These are phyloP conservation scores for Aethionema arabicum DNA, from an alignment of 345 rosid species.

Conservation along the genomic window DNA sequence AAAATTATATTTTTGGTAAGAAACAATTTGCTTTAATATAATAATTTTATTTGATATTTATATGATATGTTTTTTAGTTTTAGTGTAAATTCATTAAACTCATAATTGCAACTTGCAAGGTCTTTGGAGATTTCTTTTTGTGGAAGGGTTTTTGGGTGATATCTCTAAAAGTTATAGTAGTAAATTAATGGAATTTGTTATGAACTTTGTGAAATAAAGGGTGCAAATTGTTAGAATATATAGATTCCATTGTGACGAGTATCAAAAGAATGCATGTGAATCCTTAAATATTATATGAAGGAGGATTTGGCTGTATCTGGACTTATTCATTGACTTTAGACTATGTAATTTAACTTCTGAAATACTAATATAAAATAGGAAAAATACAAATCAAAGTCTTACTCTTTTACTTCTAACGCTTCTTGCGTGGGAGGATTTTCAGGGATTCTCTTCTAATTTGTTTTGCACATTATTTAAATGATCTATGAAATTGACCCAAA, in stretches of 20 bases:
- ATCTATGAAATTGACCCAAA: too few relatives aligned
- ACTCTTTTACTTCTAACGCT: too few relatives aligned
- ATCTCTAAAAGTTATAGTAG: too few relatives aligned
- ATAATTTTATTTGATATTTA: too few relatives aligned
- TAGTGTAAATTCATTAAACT: too few relatives aligned
- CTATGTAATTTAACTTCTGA: not conserved
- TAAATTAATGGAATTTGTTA: conserved; percentile 10
- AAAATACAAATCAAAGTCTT: not conserved
- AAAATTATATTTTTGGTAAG: not conserved
- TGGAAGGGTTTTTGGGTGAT: too few relatives aligned
- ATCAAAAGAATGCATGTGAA: conserved; percentile 18
- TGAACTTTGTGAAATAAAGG: conserved; percentile 9
- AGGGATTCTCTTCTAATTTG: too few relatives aligned
- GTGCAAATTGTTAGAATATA: not conserved
- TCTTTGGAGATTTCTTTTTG: too few relatives aligned
- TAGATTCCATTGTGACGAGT: not conserved
- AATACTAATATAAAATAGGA: not conserved
- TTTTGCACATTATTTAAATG: too few relatives aligned
- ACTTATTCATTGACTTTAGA: conserved; percentile 18
- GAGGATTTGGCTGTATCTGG: conserved; percentile 21
- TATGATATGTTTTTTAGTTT: too few relatives aligned
- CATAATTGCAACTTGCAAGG: too few relatives aligned
- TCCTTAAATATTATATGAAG: not conserved
- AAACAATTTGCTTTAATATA: not conserved
- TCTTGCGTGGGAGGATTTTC: too few relatives aligned